Evolutionary conservation across 1,284 basidiomycete species (phyloP), one percentile per base, ranked within the genome.

Genomic region (Rhizoctonia solani): DNA sequence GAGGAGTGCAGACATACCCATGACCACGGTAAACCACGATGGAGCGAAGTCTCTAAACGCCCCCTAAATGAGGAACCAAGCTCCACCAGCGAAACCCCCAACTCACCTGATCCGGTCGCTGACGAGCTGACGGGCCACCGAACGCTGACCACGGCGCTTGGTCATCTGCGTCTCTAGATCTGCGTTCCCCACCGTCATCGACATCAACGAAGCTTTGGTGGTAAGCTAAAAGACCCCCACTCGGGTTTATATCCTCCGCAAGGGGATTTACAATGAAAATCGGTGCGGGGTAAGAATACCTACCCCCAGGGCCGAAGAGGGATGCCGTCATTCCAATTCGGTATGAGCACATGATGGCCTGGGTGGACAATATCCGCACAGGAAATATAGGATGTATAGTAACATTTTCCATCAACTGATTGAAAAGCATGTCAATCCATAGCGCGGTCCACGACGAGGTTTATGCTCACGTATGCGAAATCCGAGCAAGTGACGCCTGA

Each of bases 81-180:
- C n/a, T n/a, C n/a, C n/a, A n/a, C n/a, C n/a, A n/a, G n/a, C n/a
- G n/a, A n/a, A n/a, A n/a, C n/a, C n/a, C n/a, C n/a, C n/a, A n/a
- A 53, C 49, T 42, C 37, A 63, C 59, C 44, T 63, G 47, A 63
- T 63, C 14, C 59, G 37, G 47, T 30, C 37, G 16, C n/a, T 21
- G 3, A 46, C n/a, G 11, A 19, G 13, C 11, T 46, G 21, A 19
- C n/a, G 44, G 16, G 37, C 8, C 9, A 39, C 8, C 16, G 37
- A 39, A 8, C 9, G 8, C 9, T 39, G 37, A 8, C n/a, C n/a
- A n/a, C n/a, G n/a, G n/a, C n/a, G n/a, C n/a, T n/a, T n/a, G n/a
- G n/a, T n/a, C n/a, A n/a, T n/a, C n/a, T n/a, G n/a, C n/a, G n/a
- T n/a, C n/a, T n/a, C n/a, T n/a, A n/a, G n/a, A n/a, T n/a, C n/a